Evolutionary conservation across 169 alveolate genomes (phyloP).

Genomic region (Plasmodium billcollinsi): DNA sequence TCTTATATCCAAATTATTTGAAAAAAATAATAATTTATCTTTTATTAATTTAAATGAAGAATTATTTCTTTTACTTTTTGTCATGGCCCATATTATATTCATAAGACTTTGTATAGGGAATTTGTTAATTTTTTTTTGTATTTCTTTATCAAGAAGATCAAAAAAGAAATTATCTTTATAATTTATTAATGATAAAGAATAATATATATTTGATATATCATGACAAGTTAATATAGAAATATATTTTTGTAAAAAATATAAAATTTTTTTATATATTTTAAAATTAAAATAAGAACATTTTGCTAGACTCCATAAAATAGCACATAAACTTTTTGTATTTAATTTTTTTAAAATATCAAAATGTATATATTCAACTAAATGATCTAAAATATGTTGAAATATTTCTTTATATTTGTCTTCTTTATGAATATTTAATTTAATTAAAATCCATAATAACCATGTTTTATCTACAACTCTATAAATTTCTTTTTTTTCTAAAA

Average conservation of each 20-base stretch:
- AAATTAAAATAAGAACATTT: conserved; percentile 31
- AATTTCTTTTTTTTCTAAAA: conserved; percentile 62
- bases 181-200: conserved; percentile 42
- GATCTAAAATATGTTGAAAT: conserved; percentile 25
- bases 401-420: conserved; percentile 39
- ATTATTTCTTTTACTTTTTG: conserved; percentile 63
- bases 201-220: conserved; percentile 46
- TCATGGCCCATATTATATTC: conserved; percentile 65
- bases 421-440: conserved; percentile 62
- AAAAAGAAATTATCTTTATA: conserved; percentile 37
- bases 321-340: conserved; percentile 74
- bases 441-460: conserved; percentile 61
- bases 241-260: conserved; percentile 54
- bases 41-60: conserved; percentile 18
- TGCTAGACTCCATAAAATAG: conserved; percentile 69
- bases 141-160: conserved; percentile 46
- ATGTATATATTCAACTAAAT: conserved; percentile 29
- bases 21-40: conserved; percentile 60
- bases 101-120: conserved; percentile 57
- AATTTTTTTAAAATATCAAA: conserved; percentile 49
- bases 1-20: conserved; percentile 52
- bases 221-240: conserved; percentile 39
- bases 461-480: conserved; percentile 72
- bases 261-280: conserved; percentile 31
- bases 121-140: conserved; percentile 48